Evolutionary conservation across 495 filamentous ascomycete species (phyloP).

Genomic region (Parathielavia hyrcaniae): DNA sequence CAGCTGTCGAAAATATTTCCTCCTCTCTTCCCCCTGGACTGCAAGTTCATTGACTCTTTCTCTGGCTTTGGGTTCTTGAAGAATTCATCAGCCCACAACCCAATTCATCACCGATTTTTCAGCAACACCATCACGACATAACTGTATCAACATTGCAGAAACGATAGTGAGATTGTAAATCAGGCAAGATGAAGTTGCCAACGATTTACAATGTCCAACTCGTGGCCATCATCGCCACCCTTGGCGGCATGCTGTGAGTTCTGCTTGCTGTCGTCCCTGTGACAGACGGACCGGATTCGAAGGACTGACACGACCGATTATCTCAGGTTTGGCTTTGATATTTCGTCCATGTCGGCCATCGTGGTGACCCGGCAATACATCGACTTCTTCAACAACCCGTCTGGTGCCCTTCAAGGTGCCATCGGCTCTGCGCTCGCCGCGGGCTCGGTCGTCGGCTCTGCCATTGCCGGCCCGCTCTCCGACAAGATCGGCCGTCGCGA

Average conservation of each 20-base stretch:
- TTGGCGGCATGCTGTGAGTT: conserved; percentile 53
- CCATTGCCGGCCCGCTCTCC: conserved; percentile 33
- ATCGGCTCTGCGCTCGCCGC: conserved; percentile 45
- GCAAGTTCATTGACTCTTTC: too few relatives aligned
- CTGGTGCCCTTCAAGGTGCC: conserved; percentile 57
- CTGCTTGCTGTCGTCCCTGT: too few relatives aligned
- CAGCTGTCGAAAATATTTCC: background rate
- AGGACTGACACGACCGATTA: background rate
- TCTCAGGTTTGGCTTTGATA: conserved; percentile 51
- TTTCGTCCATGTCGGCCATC: conserved; percentile 64
- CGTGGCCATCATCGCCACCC: conserved; percentile 55
- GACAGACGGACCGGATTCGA: background rate
- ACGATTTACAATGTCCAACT: conserved; percentile 59
- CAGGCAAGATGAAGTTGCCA: conserved; percentile 30
- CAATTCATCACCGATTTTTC: background rate
- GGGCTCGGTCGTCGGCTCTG: conserved; percentile 21
- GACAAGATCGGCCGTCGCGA: conserved; percentile 61
- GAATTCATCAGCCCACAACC: background rate
- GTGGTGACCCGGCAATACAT: conserved; percentile 64
- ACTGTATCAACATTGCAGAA: background rate
- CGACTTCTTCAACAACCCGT: conserved; percentile 58
- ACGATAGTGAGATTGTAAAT: background rate
- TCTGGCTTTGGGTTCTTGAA: background rate
- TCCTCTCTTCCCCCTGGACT: too few relatives aligned
- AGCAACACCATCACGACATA: too few relatives aligned